Percentiles rank a stretch among this genome's conserved stretches.
Evolutionary conservation across 768 basidiomycete genomes (phyloP).

Genomic region (Chalciporus pseudorubinellus): DNA sequence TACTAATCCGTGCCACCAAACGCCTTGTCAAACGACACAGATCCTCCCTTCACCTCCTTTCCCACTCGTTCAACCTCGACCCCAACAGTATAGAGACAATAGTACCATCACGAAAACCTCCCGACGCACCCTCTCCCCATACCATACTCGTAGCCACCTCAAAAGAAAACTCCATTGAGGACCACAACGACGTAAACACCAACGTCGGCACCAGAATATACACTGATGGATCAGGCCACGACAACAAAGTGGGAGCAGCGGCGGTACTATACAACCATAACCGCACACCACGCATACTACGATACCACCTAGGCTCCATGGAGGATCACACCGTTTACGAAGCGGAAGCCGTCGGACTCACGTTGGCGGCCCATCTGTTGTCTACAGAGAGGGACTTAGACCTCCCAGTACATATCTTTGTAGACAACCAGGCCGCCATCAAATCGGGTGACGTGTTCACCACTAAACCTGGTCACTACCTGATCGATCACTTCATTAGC

Average conservation of each 20-base stretch:
- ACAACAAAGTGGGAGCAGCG: neutral
- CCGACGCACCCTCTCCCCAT: neutral
- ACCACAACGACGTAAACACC: no score
- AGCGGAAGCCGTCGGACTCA: conserved; percentile 1
- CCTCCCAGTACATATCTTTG: neutral
- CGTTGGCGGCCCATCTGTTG: conserved; percentile 1
- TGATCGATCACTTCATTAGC: neutral
- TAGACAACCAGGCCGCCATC: conserved; percentile 1
- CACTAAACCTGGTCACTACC: neutral
- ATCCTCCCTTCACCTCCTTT: neutral
- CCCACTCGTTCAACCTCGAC: neutral
- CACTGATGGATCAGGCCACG: neutral
- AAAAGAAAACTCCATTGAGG: neutral
- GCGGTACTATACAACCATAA: neutral
- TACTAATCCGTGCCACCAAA: neutral
- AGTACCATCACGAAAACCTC: neutral
- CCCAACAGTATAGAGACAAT: neutral
- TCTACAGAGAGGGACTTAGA: neutral
- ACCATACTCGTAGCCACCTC: neutral
- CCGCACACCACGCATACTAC: neutral
- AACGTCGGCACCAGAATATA: neutral
- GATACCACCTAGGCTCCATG: conserved; percentile 11
- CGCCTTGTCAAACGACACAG: neutral
- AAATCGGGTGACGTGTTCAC: neutral
- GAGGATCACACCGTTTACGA: conserved; percentile 5